Base-by-base conservation (phyloP, 371 early-diverging fungal species). In the Mortierella sp. region DNA sequence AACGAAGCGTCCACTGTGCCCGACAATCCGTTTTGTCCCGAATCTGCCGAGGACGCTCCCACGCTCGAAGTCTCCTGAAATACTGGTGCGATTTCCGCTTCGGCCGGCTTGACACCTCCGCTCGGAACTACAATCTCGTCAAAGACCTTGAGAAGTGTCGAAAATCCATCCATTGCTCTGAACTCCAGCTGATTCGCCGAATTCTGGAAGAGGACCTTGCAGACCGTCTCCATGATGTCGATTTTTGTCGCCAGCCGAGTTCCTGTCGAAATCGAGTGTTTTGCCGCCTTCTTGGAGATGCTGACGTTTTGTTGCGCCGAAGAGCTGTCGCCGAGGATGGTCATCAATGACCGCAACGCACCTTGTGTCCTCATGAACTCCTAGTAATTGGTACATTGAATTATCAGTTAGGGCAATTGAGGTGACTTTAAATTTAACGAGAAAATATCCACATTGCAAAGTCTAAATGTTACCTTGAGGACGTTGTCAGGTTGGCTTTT, bases 321-420 rank as follows among this genome's bases (percentile, higher is more conserved):
- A 5, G 83, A 34, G 24, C 51, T 73, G 40, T 82, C 83, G n/a
- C 70, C 73, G 24, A 88, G 69, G 43, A 88, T 88, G 8, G 74
- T 37, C 78, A 87, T 88, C 44, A 88, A 54, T 9, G 88, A 88
- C 3, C 84, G 74, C 43, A 88, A 50, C 1, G 88, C 88, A 0
- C 87, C 87, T 69, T 88, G 88, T 9, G 81, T 79, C 16, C 88
- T 77, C 87, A 88, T 83, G 28, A 83, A 88, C 40, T 88, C 88
- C 88, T 88, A 74, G 31, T 19, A 14, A 31, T 44, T 31, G 67
- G 34, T 16, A 61, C 28, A 31, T 34, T 2, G 9, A 19, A 34
- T 14, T 28, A 61, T 13, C 61, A 31, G 61, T 34, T 61, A 61
- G 9, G 34, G 0, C 37, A 3, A 5, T 2, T 11, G 31, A n/a